phyloP scores from a whole-genome alignment of 345 rosid species.

The Brassica nigra region DNA sequence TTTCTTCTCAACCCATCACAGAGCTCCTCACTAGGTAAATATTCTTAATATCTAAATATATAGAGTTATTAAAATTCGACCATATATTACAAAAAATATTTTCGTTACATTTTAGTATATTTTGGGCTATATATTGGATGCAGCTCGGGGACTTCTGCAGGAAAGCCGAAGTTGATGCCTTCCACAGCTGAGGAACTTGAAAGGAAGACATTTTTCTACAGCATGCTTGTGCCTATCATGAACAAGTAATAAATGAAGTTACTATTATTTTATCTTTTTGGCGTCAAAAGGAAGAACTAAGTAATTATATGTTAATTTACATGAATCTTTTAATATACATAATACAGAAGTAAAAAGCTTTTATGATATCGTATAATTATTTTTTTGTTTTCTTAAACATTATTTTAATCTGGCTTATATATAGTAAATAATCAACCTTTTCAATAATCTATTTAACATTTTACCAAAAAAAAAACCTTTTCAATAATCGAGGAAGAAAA shows the following conservation, averaged over 20 bases:
- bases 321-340: not conserved
- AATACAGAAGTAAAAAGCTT: not conserved
- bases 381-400: not conserved
- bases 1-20: slow-evolving; percentile 75
- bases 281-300: not conserved
- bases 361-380: not conserved
- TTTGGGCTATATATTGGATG: slow-evolving; percentile 30
- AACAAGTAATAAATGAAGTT: slow-evolving; percentile 59
- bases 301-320: slow-evolving; percentile 3
- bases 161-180: slow-evolving; percentile 93
- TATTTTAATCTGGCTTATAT: not conserved
- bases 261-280: not conserved
- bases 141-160: slow-evolving; percentile 97
- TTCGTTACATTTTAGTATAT: slow-evolving; percentile 14
- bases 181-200: slow-evolving; percentile 89
- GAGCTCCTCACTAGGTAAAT: slow-evolving; percentile 86
- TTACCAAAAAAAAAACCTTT: not conserved
- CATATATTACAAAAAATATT: not conserved
- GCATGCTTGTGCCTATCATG: slow-evolving; percentile 87
- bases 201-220: slow-evolving; percentile 86
- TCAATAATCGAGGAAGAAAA: not conserved
- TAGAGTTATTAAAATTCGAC: not conserved
- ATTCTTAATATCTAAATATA: not conserved
- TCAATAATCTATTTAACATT: not conserved
- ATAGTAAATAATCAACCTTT: not conserved